These are phyloP conservation scores for Nakazawaea molendinolei DNA, from an alignment of 805 yeast genomes.

Conservation along the genomic window DNA sequence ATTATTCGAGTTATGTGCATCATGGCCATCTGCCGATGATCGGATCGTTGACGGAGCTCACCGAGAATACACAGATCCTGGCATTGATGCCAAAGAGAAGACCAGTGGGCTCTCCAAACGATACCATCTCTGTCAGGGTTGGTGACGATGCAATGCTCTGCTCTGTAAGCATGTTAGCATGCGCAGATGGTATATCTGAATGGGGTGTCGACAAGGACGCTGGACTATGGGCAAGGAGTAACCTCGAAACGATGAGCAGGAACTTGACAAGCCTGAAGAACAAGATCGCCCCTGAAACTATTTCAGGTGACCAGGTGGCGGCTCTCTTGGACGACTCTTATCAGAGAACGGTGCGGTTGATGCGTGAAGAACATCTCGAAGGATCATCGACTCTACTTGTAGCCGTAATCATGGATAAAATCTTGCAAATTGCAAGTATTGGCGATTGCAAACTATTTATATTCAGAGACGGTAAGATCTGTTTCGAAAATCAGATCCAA, in stretches of 20 bases:
- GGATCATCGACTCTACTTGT: slow-evolving; percentile 46
- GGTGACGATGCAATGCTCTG: slow-evolving; percentile 56
- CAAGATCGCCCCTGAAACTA: slow-evolving; percentile 28
- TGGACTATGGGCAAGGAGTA: slow-evolving; percentile 47
- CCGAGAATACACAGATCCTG: slow-evolving; percentile 37
- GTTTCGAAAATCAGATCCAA: slow-evolving; percentile 38
- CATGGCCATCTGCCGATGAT: slow-evolving; percentile 38
- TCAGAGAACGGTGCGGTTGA: slow-evolving; percentile 40
- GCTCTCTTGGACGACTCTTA: slow-evolving; percentile 40
- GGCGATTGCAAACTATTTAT: slow-evolving; percentile 46
- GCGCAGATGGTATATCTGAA: slow-evolving; percentile 53
- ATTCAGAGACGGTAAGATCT: slow-evolving; percentile 38
- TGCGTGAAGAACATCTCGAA: slow-evolving; percentile 39
- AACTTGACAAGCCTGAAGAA: slow-evolving; percentile 32
- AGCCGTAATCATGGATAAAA: slow-evolving; percentile 41
- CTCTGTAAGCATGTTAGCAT: slow-evolving; percentile 43
- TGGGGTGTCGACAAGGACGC: slow-evolving; percentile 43
- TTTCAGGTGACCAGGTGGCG: slow-evolving; percentile 29
- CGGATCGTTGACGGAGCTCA: slow-evolving; percentile 42
- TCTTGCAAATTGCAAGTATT: slow-evolving; percentile 39
- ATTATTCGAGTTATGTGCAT: slow-evolving; percentile 40
- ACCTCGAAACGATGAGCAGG: slow-evolving; percentile 44
- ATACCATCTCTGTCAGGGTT: slow-evolving; percentile 43
- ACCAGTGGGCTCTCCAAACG: slow-evolving; percentile 45
- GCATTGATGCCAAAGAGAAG: slow-evolving; percentile 42